A percentile compares a stretch with the other conserved stretches of the same genome.
phyloP scores from a whole-genome alignment of 805 yeast genomes.

The Saccharomycopsis olivae region DNA sequence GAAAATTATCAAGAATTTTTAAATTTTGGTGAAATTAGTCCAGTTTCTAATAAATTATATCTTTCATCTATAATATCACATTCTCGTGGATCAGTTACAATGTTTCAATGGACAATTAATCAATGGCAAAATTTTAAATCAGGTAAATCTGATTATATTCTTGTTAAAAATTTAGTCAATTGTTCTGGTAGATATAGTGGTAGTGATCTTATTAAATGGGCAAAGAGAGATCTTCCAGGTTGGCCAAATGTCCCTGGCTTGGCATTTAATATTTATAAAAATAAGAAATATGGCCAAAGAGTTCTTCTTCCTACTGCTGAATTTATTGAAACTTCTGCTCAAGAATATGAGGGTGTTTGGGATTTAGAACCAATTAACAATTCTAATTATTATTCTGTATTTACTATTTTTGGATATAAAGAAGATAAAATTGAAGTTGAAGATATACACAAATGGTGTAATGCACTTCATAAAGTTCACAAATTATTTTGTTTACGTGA shows the following conservation, averaged over 20 bases:
- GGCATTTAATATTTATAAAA: background rate
- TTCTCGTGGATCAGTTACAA: slow-evolving; percentile 70
- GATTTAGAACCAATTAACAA: slow-evolving; percentile 33
- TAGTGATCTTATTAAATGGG: slow-evolving; percentile 26
- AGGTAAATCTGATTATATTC: slow-evolving; percentile 24
- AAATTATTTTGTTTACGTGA: slow-evolving; percentile 44
- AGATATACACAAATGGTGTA: slow-evolving; percentile 52
- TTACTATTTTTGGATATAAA: slow-evolving; percentile 60
- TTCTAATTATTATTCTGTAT: slow-evolving; percentile 37
- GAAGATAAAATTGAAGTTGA: slow-evolving; percentile 57
- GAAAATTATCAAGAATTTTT: slow-evolving; percentile 6
- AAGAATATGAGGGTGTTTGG: slow-evolving; percentile 20
- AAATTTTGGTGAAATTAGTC: background rate
- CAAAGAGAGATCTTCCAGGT: slow-evolving; percentile 24
- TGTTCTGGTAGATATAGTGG: slow-evolving; percentile 62
- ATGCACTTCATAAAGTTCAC: slow-evolving; percentile 37
- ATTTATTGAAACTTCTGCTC: slow-evolving; percentile 35
- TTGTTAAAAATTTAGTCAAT: slow-evolving; percentile 60
- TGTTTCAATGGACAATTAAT: slow-evolving; percentile 57
- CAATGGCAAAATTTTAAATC: slow-evolving; percentile 27
- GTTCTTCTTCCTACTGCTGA: slow-evolving; percentile 40
- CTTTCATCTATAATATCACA: slow-evolving; percentile 56
- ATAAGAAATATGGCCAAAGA: slow-evolving; percentile 34
- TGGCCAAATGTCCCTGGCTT: slow-evolving; percentile 23
- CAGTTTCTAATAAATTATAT: slow-evolving; percentile 27